phyloP scores from a whole-genome alignment of 768 basidiomycete species.

The Suillus sp. region DNA sequence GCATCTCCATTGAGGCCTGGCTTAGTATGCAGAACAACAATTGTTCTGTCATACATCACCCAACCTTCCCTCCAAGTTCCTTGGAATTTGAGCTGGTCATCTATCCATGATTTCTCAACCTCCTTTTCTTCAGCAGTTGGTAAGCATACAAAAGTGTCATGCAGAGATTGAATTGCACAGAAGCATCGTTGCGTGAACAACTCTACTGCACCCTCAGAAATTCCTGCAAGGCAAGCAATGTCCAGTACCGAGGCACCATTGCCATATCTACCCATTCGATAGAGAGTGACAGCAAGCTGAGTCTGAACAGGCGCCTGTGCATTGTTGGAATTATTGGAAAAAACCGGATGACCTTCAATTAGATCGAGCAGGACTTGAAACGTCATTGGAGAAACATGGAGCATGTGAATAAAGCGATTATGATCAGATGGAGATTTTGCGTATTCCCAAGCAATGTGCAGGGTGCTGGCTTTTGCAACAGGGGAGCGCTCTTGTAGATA shows the following conservation, averaged over 20 bases:
- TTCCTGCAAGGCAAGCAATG: slow-evolving; percentile 25
- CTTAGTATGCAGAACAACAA: slow-evolving; percentile 31
- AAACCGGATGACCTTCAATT: slow-evolving; percentile 27
- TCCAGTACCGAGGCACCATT: slow-evolving; percentile 30
- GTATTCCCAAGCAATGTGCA: no score
- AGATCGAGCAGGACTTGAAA: slow-evolving; percentile 15
- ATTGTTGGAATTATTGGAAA: slow-evolving; percentile 27
- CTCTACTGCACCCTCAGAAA: slow-evolving; percentile 33
- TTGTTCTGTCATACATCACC: slow-evolving; percentile 39
- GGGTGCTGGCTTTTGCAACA: no score
- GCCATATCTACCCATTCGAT: slow-evolving; percentile 32
- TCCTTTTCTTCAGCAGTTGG: slow-evolving; percentile 37
- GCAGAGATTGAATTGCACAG: slow-evolving; percentile 33
- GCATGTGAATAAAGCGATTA: no score
- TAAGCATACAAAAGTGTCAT: slow-evolving; percentile 33
- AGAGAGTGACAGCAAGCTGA: slow-evolving; percentile 35
- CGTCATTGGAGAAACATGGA: no score
- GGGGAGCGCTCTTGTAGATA: no score
- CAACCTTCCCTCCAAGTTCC: slow-evolving; percentile 39
- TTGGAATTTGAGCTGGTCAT: slow-evolving; percentile 30
- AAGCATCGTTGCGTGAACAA: slow-evolving; percentile 32
- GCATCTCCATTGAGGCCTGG: slow-evolving; percentile 35
- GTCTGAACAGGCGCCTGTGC: slow-evolving; percentile 32
- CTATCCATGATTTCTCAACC: slow-evolving; percentile 38
- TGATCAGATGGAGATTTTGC: no score